Evolutionary conservation across 140 eudicot genomes (phyloP).

Genomic region (Ambrosia hybrid): DNA sequence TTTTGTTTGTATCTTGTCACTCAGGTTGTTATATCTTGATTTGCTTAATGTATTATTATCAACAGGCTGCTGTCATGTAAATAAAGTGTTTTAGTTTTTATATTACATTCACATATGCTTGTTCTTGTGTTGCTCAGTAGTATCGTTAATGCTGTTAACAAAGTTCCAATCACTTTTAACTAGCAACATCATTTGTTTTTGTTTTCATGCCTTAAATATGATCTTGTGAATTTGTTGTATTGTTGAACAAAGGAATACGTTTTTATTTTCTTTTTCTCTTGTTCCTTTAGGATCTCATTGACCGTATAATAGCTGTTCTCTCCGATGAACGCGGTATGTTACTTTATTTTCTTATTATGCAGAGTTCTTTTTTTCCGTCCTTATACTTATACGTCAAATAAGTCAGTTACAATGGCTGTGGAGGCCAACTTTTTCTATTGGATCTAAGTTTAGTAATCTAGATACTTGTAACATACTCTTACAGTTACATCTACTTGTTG

Average conservation of each 20-base stretch:
- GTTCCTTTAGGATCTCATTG: slow-evolving; percentile 77
- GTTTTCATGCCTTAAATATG: not conserved
- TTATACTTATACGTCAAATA: not conserved
- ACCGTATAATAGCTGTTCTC: slow-evolving; percentile 66
- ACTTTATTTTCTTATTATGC: not conserved
- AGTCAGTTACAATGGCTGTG: not conserved
- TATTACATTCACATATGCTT: not conserved
- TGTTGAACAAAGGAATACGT: not conserved
- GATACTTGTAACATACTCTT: slow-evolving; percentile 6
- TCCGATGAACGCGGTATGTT: slow-evolving; percentile 75
- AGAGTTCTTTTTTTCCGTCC: not conserved
- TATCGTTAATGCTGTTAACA: slow-evolving; percentile 3
- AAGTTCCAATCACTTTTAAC: not conserved
- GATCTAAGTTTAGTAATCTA: not conserved
- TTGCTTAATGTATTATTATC: not conserved
- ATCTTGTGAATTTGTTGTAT: not conserved
- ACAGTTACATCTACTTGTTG: not conserved
- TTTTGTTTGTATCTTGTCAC: not conserved
- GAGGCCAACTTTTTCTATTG: not conserved
- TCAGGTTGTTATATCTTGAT: slow-evolving; percentile 5
- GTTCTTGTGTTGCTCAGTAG: not conserved
- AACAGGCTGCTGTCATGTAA: not conserved
- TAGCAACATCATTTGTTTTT: not conserved
- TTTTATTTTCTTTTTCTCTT: slow-evolving; percentile 20
- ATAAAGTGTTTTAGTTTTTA: not conserved